Conservation (phyloP, 768 basidiomycete species). For the Suillus spraguei region DNA sequence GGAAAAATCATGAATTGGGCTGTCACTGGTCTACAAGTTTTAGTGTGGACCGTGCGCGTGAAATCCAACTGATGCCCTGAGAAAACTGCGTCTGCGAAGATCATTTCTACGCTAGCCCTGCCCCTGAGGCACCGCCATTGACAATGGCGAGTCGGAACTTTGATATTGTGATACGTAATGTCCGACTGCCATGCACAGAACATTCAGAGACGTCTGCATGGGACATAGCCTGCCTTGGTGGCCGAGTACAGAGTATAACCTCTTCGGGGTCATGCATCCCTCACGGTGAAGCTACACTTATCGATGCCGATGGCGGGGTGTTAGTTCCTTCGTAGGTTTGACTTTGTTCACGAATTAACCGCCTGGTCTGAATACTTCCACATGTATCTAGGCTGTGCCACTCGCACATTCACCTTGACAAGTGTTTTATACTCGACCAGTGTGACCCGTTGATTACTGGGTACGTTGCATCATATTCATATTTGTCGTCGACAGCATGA, state of each 20-base stretch:
- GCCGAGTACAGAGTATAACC: slow-evolving; percentile 29
- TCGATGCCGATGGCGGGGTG: slow-evolving; percentile 31
- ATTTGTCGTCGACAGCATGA: slow-evolving; percentile 1
- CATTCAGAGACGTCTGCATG: slow-evolving; percentile 30
- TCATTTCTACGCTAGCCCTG: no score
- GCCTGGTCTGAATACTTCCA: slow-evolving; percentile 18
- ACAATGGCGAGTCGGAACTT: background rate
- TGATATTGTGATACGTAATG: slow-evolving; percentile 25
- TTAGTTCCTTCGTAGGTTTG: slow-evolving; percentile 35
- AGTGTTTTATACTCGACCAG: slow-evolving; percentile 64
- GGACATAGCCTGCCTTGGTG: slow-evolving; percentile 34
- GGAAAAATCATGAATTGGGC: no score
- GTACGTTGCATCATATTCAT: slow-evolving; percentile 40
- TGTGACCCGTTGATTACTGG: slow-evolving; percentile 54
- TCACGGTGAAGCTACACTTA: slow-evolving; percentile 3
- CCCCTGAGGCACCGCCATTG: background rate
- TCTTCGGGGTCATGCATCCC: slow-evolving; percentile 14
- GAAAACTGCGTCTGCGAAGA: background rate
- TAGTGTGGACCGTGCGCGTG: background rate
- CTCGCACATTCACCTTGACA: slow-evolving; percentile 68
- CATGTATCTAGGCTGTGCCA: slow-evolving; percentile 48
- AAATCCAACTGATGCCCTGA: slow-evolving; percentile 3
- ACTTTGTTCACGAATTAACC: background rate
- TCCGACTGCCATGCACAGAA: slow-evolving; percentile 34
- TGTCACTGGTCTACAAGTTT: no score